Conservation (phyloP, 176 grass and related monocot genomes). For the Aechmea fasciata region DNA sequence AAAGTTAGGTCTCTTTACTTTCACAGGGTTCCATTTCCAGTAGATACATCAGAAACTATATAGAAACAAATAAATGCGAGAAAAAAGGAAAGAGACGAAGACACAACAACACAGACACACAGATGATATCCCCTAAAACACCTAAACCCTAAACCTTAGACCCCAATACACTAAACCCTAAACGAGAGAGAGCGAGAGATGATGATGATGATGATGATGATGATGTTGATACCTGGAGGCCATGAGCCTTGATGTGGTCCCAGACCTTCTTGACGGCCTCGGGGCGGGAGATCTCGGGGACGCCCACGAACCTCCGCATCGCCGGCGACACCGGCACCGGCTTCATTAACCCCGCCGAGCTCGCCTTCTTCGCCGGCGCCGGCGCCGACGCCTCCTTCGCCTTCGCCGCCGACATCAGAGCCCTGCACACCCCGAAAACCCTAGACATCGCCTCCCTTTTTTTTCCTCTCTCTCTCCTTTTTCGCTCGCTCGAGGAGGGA, state of each 20-base stretch:
- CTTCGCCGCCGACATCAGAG: slow-evolving; percentile 46
- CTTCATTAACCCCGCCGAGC: slow-evolving; percentile 30
- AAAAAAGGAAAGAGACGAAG: neutral
- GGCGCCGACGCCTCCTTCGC: neutral
- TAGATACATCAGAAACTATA: neutral
- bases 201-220: neutral
- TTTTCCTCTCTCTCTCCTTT: too few relatives aligned
- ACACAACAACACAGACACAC: neutral
- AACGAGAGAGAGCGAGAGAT: neutral
- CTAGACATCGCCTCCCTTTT: slow-evolving; percentile 27
- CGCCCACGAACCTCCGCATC: slow-evolving; percentile 57
- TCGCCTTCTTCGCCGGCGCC: neutral
- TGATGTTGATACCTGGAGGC: slow-evolving; percentile 52
- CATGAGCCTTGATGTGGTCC: slow-evolving; percentile 66
- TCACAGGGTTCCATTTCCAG: neutral
- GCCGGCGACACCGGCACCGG: slow-evolving; percentile 40
- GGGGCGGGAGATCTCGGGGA: slow-evolving; percentile 45
- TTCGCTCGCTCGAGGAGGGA: neutral
- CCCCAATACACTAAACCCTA: too few relatives aligned
- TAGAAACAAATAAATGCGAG: neutral
- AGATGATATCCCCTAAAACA: too few relatives aligned
- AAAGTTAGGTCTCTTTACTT: too few relatives aligned
- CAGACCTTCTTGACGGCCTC: slow-evolving; percentile 58
- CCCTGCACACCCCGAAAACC: slow-evolving; percentile 46
- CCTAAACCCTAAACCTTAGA: too few relatives aligned